Conservation (phyloP, 495 filamentous ascomycete genomes). For the Daldinia bambusicola region DNA sequence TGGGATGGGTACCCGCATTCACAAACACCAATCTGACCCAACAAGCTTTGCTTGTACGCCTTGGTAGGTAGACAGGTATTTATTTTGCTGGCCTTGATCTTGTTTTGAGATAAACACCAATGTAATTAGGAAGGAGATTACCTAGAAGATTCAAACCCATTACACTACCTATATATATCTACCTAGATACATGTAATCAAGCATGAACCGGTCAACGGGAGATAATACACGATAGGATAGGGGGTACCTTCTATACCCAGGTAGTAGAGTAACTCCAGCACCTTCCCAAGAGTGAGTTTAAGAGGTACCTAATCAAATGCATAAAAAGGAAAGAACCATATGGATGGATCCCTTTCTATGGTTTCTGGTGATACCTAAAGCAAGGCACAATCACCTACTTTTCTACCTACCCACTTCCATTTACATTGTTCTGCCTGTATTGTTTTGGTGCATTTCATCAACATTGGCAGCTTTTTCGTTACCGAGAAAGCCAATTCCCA, state of each 20-base stretch:
- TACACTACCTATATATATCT: not conserved
- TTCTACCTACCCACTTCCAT: not conserved
- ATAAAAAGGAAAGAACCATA: not conserved
- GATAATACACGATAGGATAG: too few relatives aligned
- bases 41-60: not conserved
- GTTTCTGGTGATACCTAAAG: not conserved
- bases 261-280: not conserved
- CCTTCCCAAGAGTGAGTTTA: not conserved
- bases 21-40: constrained; percentile 8
- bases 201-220: not conserved
- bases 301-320: not conserved
- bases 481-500: not conserved
- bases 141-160: not conserved
- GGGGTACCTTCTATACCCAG: too few relatives aligned
- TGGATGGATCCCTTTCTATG: not conserved
- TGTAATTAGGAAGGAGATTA: not conserved
- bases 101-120: not conserved
- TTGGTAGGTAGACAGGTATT: too few relatives aligned
- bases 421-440: not conserved
- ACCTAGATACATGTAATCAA: not conserved
- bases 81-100: not conserved
- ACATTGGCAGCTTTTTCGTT: not conserved
- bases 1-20: constrained; percentile 21
- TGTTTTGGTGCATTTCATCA: not conserved
- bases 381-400: too few relatives aligned